A percentile compares a stretch with the other conserved stretches of the same genome.
Conservation (phyloP, 208 protist species). For the Trypanosoma lewisi region DNA sequence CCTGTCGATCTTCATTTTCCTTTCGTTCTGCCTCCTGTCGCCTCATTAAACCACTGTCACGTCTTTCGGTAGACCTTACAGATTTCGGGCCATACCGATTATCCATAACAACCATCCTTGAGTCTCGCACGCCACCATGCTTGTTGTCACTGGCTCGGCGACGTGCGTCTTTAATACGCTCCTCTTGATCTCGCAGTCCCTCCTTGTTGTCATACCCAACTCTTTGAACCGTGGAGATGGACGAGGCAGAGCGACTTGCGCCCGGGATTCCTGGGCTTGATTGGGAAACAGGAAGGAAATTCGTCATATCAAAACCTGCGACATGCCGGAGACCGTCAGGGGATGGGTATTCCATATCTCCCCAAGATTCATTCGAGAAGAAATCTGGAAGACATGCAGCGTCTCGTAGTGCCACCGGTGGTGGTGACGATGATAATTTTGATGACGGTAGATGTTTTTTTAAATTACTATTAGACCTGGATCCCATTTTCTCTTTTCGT, state of each 20-base stretch:
- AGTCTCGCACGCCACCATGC: neutral
- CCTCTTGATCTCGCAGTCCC: slow-evolving; percentile 35
- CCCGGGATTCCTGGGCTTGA: too few relatives aligned
- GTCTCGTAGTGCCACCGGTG: neutral
- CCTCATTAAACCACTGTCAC: slow-evolving; percentile 2
- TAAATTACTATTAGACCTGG: slow-evolving; percentile 3
- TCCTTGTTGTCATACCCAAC: slow-evolving; percentile 12
- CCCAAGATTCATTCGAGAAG: slow-evolving; percentile 13
- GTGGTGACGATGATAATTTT: neutral
- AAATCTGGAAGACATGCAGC: neutral
- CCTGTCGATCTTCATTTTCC: slow-evolving; percentile 60
- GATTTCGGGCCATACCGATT: slow-evolving; percentile 11
- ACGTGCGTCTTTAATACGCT: slow-evolving; percentile 15
- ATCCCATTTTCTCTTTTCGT: neutral
- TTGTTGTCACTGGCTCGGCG: slow-evolving; percentile 2
- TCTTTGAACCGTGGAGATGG: neutral
- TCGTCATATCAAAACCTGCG: slow-evolving; percentile 4
- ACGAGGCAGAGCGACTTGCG: neutral
- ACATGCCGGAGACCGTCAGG: slow-evolving; percentile 16
- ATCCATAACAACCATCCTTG: slow-evolving; percentile 20
- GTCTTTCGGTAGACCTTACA: neutral
- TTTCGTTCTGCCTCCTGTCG: slow-evolving; percentile 23
- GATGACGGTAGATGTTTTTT: slow-evolving; percentile 1
- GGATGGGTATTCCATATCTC: slow-evolving; percentile 27
- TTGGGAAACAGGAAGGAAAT: slow-evolving; percentile 28